Conservation (phyloP, 352 stramenopile species). For the Phytophthora aleatoria region DNA sequence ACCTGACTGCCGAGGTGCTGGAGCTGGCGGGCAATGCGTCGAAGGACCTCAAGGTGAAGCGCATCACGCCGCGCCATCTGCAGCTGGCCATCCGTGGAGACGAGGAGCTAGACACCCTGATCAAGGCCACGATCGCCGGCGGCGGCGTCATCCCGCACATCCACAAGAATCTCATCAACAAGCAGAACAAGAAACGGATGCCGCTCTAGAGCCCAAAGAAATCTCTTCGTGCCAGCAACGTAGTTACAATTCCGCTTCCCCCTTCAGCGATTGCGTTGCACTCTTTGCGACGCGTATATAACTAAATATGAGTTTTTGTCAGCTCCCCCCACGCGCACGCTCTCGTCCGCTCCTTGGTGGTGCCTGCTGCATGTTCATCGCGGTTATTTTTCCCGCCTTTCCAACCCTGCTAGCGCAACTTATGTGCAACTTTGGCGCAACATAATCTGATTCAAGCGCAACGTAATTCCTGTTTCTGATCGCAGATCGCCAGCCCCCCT, state of each 20-base stretch:
- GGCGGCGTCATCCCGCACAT: constrained; percentile 99
- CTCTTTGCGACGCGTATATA: constrained; percentile 33
- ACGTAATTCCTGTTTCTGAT: constrained; percentile 3
- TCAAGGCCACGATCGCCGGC: constrained; percentile 99
- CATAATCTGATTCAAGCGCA: constrained; percentile 4
- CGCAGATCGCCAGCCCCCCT: constrained; percentile 13
- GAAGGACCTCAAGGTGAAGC: constrained; percentile 97
- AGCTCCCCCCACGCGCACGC: not conserved
- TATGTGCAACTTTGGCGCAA: constrained; percentile 6
- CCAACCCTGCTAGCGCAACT: not conserved
- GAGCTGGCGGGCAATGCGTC: constrained; percentile 98
- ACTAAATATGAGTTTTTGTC: constrained; percentile 41
- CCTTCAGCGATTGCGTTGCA: constrained; percentile 13
- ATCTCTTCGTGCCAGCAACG: constrained; percentile 1
- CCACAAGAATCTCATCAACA: constrained; percentile 99
- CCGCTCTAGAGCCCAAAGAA: constrained; percentile 50
- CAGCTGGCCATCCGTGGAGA: constrained; percentile 99
- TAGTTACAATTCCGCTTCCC: constrained; percentile 6
- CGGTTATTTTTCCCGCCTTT: constrained; percentile 25
- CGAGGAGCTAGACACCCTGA: constrained; percentile 98
- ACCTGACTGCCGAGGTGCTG: constrained; percentile 99
- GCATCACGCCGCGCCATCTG: constrained; percentile 99
- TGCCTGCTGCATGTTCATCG: not conserved
- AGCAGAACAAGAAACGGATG: constrained; percentile 92
- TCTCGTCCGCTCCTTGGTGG: not conserved